Conservation (phyloP, 345 rosid genomes). For the Citrus glauca region DNA sequence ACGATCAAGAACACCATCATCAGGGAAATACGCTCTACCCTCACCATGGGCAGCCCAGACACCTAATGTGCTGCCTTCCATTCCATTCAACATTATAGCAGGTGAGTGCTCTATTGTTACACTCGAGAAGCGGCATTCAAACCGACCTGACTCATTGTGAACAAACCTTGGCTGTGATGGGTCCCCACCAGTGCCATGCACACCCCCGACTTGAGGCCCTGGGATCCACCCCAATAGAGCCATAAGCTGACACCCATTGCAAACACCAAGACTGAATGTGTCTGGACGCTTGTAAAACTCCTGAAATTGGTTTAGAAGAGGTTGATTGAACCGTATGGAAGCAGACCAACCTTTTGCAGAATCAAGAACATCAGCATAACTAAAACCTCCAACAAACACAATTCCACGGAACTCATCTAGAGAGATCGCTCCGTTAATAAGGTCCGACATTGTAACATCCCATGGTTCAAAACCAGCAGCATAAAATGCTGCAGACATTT, state of each 20-base stretch:
- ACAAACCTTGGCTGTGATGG: constrained; percentile 81
- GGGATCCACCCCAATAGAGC: constrained; percentile 93
- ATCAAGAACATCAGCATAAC: constrained; percentile 91
- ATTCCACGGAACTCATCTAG: constrained; percentile 72
- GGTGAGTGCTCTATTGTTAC: constrained; percentile 78
- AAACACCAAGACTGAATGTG: constrained; percentile 89
- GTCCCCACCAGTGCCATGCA: constrained; percentile 67
- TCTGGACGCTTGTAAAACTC: constrained; percentile 85
- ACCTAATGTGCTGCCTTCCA: constrained; percentile 92
- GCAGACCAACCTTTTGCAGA: constrained; percentile 99
- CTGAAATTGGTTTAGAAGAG: constrained; percentile 72
- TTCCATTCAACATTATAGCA: constrained; percentile 87
- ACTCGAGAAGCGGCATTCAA: constrained; percentile 86
- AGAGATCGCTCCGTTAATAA: constrained; percentile 55
- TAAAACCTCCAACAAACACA: constrained; percentile 92
- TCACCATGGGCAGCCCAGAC: constrained; percentile 99
- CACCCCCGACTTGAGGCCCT: constrained; percentile 88
- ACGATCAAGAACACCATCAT: constrained; percentile 74
- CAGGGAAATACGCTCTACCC: constrained; percentile 90
- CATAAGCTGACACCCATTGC: constrained; percentile 97
- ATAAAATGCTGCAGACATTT: constrained; percentile 87
- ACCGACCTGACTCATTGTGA: constrained; percentile 91
- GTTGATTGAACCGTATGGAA: constrained; percentile 75
- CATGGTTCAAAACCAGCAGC: constrained; percentile 96
- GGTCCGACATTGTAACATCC: constrained; percentile 93